These are phyloP conservation scores for Oenanthe sinensis DNA, from an alignment of 129 eudicot genomes.

Conservation along the genomic window DNA sequence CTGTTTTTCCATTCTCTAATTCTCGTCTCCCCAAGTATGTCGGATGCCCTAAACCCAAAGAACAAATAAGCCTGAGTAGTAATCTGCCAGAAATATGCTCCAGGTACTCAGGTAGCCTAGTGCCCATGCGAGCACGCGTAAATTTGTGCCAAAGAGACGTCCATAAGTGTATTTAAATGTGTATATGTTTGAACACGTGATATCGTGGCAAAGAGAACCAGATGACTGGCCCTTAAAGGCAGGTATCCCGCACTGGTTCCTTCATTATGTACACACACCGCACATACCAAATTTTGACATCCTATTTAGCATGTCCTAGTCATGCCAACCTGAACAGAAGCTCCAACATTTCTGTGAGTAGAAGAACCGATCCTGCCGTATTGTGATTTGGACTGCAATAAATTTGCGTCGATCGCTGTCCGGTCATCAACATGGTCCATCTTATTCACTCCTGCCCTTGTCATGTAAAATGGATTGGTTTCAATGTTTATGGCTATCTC, in stretches of 20 bases:
- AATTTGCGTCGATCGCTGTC: slow-evolving; percentile 30
- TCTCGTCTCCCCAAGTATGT: neutral
- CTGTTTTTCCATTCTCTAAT: neutral
- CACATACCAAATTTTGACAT: neutral
- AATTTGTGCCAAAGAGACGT: neutral
- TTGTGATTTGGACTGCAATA: slow-evolving; percentile 42
- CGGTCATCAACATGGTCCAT: slow-evolving; percentile 24
- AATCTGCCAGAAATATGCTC: neutral
- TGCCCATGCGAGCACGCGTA: neutral
- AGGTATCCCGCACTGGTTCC: neutral
- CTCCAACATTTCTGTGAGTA: slow-evolving; percentile 45
- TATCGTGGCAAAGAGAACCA: neutral
- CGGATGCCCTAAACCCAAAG: neutral
- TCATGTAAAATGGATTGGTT: slow-evolving; percentile 42
- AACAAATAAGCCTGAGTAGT: neutral
- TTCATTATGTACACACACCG: slow-evolving; percentile 1
- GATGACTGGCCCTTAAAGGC: neutral
- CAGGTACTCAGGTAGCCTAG: neutral
- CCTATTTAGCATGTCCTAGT: slow-evolving; percentile 28
- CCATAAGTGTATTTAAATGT: neutral
- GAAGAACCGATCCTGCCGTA: slow-evolving; percentile 19
- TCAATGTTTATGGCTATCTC: slow-evolving; percentile 50
- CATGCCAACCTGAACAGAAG: slow-evolving; percentile 41
- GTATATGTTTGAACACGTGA: neutral
- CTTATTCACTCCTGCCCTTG: slow-evolving; percentile 30